Evolutionary conservation across 495 filamentous ascomycete genomes (phyloP).

Genomic region (Aspergillus asperescens): DNA sequence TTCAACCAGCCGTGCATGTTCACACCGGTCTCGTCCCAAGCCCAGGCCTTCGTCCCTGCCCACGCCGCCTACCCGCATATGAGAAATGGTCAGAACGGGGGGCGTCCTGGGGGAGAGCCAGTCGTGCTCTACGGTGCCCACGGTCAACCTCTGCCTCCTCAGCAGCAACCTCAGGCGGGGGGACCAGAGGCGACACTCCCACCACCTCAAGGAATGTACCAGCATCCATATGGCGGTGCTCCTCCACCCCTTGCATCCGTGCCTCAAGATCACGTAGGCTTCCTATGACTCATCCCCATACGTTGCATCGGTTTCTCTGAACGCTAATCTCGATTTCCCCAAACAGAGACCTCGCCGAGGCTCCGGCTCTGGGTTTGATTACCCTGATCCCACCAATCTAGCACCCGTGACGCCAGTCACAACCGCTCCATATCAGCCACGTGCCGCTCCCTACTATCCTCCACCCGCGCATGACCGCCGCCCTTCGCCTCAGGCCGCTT

Average conservation of each 20-base stretch:
- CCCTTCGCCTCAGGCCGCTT: slow-evolving; percentile 45
- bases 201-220: slow-evolving; percentile 47
- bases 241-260: slow-evolving; percentile 36
- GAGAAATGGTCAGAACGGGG: slow-evolving; percentile 43
- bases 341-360: slow-evolving; percentile 44
- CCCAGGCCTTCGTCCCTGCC: slow-evolving; percentile 78
- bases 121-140: slow-evolving; percentile 66
- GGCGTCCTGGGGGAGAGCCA: slow-evolving; percentile 35
- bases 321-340: slow-evolving; percentile 14
- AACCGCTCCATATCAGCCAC: slow-evolving; percentile 45
- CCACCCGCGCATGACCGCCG: slow-evolving; percentile 44
- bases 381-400: slow-evolving; percentile 51
- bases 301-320: neutral
- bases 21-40: slow-evolving; percentile 76
- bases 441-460: slow-evolving; percentile 45
- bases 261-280: slow-evolving; percentile 48
- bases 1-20: slow-evolving; percentile 86
- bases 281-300: slow-evolving; percentile 7
- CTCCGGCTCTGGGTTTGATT: slow-evolving; percentile 46
- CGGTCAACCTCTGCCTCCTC: slow-evolving; percentile 63
- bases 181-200: slow-evolving; percentile 42
- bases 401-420: slow-evolving; percentile 48
- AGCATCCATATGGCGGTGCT: slow-evolving; percentile 37
- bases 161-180: slow-evolving; percentile 43
- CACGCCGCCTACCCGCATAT: slow-evolving; percentile 65